A percentile compares a stretch with the other conserved stretches of the same genome.
Conservation (phyloP, 2,329 filamentous ascomycete species). For the Aschersonia sp. region DNA sequence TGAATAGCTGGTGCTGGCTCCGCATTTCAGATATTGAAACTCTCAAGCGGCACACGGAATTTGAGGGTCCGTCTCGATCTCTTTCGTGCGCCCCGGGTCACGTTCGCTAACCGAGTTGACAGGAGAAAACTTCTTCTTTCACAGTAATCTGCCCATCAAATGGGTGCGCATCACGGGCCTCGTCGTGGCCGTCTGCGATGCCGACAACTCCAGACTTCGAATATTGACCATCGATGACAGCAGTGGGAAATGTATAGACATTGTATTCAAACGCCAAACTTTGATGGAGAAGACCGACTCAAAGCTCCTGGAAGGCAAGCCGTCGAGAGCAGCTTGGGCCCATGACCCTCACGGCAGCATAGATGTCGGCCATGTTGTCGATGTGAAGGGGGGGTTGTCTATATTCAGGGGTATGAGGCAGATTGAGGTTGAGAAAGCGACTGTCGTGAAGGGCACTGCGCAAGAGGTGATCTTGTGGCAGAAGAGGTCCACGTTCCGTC, state of each 20-base stretch:
- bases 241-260: conserved; percentile 43
- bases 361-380: conserved; percentile 39
- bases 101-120: background rate
- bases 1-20: conserved; percentile 44
- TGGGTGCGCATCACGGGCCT: conserved; percentile 60
- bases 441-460: conserved; percentile 33
- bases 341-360: conserved; percentile 16
- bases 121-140: conserved; percentile 47
- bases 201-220: conserved; percentile 19
- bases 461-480: conserved; percentile 46
- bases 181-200: conserved; percentile 48
- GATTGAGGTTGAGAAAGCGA: conserved; percentile 36
- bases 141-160: conserved; percentile 60
- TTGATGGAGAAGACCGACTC: background rate
- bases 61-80: conserved; percentile 29
- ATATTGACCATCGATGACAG: conserved; percentile 51
- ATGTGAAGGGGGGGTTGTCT: conserved; percentile 38
- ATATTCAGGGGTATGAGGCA: conserved; percentile 34
- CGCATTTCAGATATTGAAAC: conserved; percentile 32
- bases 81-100: background rate
- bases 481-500: conserved; percentile 33
- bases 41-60: conserved; percentile 32
- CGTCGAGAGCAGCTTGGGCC: background rate
- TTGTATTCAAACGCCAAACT: conserved; percentile 6
- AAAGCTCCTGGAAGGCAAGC: background rate